These are phyloP conservation scores for Alloteropsis angusta DNA, from an alignment of 202 grass and related monocot genomes.

Conservation along the genomic window DNA sequence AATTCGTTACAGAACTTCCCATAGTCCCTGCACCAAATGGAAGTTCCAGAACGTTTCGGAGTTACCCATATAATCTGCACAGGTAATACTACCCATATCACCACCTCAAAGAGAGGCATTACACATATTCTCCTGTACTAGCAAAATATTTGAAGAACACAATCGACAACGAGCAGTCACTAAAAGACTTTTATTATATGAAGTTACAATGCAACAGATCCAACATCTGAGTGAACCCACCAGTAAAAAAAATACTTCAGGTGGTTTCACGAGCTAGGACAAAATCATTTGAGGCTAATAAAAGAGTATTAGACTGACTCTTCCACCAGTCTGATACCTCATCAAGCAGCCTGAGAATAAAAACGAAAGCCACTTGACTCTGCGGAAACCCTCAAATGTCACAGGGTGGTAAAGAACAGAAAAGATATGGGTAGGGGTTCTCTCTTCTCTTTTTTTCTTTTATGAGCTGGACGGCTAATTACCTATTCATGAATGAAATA, in stretches of 20 bases:
- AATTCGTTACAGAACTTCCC: too few relatives aligned
- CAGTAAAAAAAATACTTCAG: constrained; percentile 24
- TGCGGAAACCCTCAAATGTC: constrained; percentile 3
- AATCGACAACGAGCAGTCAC: background rate
- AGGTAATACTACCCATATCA: background rate
- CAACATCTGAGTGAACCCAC: constrained; percentile 26
- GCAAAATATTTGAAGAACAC: background rate
- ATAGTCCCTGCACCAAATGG: too few relatives aligned
- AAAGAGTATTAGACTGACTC: background rate
- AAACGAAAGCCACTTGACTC: constrained; percentile 38
- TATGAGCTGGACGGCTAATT: background rate
- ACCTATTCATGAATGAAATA: constrained; percentile 17
- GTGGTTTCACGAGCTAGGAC: constrained; percentile 12
- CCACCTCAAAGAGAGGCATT: background rate
- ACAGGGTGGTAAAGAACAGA: background rate
- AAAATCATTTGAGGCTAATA: background rate
- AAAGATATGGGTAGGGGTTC: background rate
- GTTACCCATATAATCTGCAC: background rate
- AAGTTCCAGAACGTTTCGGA: background rate
- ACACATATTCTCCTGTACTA: background rate
- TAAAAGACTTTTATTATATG: constrained; percentile 4
- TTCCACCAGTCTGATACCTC: constrained; percentile 4
- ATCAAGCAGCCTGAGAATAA: constrained; percentile 42
- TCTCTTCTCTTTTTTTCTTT: background rate
- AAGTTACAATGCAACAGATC: constrained; percentile 11